Conservation (phyloP, 345 rosid species). For the Salix brachista region DNA sequence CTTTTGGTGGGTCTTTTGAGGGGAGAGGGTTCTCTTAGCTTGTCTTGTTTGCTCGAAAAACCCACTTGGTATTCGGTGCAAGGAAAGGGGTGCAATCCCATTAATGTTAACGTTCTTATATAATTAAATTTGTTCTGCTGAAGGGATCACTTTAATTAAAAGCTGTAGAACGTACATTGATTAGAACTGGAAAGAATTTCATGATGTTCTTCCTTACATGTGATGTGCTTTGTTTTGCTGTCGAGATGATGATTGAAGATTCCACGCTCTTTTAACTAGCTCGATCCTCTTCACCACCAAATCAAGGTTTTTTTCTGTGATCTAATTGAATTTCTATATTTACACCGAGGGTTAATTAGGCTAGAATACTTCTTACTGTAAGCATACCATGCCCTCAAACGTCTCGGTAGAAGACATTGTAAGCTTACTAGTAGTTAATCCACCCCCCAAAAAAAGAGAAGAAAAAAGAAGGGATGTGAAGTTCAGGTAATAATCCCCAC, state of each 20-base stretch:
- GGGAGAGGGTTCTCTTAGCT: constrained; percentile 1
- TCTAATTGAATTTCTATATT: not conserved
- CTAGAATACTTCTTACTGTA: not conserved
- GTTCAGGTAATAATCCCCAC: no score
- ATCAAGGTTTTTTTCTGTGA: not conserved
- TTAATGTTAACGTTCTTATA: not conserved
- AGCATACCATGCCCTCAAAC: not conserved
- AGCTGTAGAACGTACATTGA: not conserved
- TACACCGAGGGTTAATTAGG: not conserved
- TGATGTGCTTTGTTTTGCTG: constrained; percentile 1
- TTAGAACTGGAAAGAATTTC: not conserved
- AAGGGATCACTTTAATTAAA: constrained; percentile 1
- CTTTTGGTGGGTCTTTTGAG: constrained; percentile 17
- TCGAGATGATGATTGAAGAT: not conserved
- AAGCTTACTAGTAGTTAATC: not conserved
- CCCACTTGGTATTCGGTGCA: constrained; percentile 8
- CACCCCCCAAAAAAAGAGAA: not conserved
- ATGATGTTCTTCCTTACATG: not conserved
- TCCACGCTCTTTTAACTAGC: not conserved
- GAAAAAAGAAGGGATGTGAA: not conserved
- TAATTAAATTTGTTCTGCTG: not conserved
- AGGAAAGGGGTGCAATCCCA: constrained; percentile 8
- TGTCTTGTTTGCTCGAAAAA: constrained; percentile 19
- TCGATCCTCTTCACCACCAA: not conserved
- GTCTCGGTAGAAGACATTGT: not conserved